These are phyloP conservation scores for Stachybotrys elegans DNA, from an alignment of 2,329 filamentous ascomycete species.

Conservation along the genomic window DNA sequence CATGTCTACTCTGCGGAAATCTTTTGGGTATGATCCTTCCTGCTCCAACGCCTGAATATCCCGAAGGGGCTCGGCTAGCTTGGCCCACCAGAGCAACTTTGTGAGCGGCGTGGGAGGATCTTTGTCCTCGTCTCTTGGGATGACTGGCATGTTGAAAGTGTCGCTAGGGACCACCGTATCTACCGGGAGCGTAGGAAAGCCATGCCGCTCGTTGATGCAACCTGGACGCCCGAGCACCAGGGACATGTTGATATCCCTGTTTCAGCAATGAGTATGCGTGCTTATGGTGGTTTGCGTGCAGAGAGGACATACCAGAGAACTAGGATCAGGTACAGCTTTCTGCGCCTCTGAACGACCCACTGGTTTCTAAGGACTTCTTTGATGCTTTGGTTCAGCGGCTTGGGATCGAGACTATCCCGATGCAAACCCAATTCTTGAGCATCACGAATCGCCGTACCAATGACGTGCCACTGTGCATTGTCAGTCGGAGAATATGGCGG, in stretches of 20 bases:
- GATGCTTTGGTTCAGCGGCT: constrained; percentile 37
- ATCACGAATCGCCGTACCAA: constrained; percentile 53
- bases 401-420: constrained; percentile 46
- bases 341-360: constrained; percentile 52
- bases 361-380: constrained; percentile 50
- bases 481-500: no score
- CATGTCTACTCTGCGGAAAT: constrained; percentile 48
- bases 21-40: constrained; percentile 48
- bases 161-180: constrained; percentile 46
- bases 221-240: constrained; percentile 51
- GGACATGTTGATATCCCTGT: constrained; percentile 52
- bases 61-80: constrained; percentile 42
- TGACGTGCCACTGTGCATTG: constrained; percentile 43
- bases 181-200: constrained; percentile 44
- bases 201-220: constrained; percentile 44
- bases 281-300: background rate
- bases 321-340: constrained; percentile 52
- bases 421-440: constrained; percentile 60
- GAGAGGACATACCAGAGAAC: constrained; percentile 27
- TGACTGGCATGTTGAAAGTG: constrained; percentile 41
- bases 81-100: constrained; percentile 44
- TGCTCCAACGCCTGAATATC: constrained; percentile 52
- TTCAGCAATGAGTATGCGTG: no score
- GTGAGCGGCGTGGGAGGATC: constrained; percentile 56
- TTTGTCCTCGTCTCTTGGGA: constrained; percentile 35